These are phyloP conservation scores for Erodium moschatum DNA, from an alignment of 441 rosid species.

Conservation along the genomic window DNA sequence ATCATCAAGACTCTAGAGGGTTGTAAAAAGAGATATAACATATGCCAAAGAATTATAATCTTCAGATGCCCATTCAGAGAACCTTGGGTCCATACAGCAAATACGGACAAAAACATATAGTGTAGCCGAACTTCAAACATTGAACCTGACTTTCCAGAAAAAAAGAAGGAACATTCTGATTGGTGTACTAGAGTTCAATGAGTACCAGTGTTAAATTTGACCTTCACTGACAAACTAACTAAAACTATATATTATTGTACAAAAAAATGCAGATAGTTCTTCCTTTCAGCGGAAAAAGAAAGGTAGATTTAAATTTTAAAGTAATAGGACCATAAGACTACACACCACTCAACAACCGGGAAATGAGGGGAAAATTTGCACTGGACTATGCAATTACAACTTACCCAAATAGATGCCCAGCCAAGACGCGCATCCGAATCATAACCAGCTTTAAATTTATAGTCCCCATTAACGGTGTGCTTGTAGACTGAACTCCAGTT, in stretches of 20 bases:
- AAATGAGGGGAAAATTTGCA: not conserved
- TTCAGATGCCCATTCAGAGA: not conserved
- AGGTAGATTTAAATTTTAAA: not conserved
- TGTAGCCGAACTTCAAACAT: not conserved
- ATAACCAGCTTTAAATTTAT: conserved; percentile 85
- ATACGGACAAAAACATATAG: not conserved
- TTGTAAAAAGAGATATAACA: too few species aligned
- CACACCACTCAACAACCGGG: not conserved
- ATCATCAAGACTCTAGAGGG: not conserved
- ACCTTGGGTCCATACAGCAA: not conserved
- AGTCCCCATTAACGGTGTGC: conserved; percentile 72
- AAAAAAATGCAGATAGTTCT: not conserved
- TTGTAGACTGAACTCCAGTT: conserved; percentile 91
- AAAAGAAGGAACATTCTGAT: not conserved
- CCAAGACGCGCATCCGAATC: conserved; percentile 77
- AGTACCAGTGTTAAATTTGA: too few species aligned
- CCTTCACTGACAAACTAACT: not conserved
- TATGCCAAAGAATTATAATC: not conserved
- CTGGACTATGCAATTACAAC: conserved; percentile 16
- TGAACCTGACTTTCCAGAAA: not conserved
- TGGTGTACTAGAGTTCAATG: not conserved
- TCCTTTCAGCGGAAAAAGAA: not conserved
- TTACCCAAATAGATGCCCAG: conserved; percentile 96
- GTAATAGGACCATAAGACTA: not conserved
- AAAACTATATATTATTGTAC: not conserved